Evolutionary conservation across 1,139 yeast genomes (phyloP).

Genomic region (Lodderomyces pseudojiufengensis): DNA sequence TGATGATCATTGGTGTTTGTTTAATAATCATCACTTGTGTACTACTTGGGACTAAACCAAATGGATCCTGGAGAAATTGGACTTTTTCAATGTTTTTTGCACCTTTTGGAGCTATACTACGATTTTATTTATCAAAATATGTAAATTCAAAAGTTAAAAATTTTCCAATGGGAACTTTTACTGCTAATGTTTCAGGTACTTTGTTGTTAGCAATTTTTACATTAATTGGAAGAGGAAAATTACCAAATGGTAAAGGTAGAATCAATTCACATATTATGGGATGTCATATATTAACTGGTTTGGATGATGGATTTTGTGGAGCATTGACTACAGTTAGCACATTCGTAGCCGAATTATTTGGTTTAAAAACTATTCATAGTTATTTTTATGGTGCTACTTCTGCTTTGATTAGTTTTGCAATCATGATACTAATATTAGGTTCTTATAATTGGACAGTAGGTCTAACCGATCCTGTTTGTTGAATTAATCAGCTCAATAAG

Average conservation of each 20-base stretch:
- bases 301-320: constrained; percentile 75
- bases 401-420: constrained; percentile 33
- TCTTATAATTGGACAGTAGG: constrained; percentile 52
- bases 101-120: constrained; percentile 60
- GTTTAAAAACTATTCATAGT: constrained; percentile 26
- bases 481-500: no score
- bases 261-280: constrained; percentile 33
- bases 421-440: constrained; percentile 49
- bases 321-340: constrained; percentile 75
- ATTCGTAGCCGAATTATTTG: constrained; percentile 62
- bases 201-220: constrained; percentile 52
- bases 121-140: constrained; percentile 53
- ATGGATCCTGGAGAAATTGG: constrained; percentile 59
- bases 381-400: constrained; percentile 41
- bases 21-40: constrained; percentile 43
- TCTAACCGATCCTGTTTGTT: constrained; percentile 24
- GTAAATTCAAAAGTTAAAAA: constrained; percentile 38
- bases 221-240: constrained; percentile 48
- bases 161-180: constrained; percentile 74
- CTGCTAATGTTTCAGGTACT: constrained; percentile 62
- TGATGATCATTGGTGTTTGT: constrained; percentile 23
- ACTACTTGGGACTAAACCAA: constrained; percentile 33
- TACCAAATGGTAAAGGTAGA: constrained; percentile 13
- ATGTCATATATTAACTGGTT: constrained; percentile 54
- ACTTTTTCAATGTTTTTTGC: constrained; percentile 54